phyloP scores from a whole-genome alignment of 2,329 filamentous ascomycete genomes.

The Kalmusia sp. region DNA sequence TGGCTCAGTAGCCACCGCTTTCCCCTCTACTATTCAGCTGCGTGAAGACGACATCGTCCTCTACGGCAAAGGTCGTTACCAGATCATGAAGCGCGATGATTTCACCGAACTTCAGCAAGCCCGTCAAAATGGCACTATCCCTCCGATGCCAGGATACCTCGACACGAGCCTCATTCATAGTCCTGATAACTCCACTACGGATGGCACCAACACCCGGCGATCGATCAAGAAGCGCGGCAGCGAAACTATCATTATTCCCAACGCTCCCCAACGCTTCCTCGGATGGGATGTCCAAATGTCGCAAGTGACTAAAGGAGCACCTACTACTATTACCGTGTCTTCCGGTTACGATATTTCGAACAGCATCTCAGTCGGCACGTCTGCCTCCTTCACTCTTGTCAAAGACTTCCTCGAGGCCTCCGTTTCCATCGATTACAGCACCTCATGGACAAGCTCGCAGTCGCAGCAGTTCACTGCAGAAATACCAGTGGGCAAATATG shows the following conservation, averaged over 20 bases:
- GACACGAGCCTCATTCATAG: conserved; percentile 17
- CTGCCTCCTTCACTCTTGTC: conserved; percentile 25
- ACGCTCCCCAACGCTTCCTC: conserved; percentile 36
- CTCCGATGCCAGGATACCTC: conserved; percentile 28
- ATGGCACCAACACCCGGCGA: background rate
- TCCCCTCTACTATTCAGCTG: conserved; percentile 24
- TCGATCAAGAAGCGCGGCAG: conserved; percentile 24
- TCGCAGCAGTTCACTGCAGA: conserved; percentile 38
- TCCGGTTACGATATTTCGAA: conserved; percentile 47
- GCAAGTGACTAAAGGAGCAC: conserved; percentile 40
- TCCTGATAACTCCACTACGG: conserved; percentile 13
- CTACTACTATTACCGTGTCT: conserved; percentile 36
- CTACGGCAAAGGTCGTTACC: conserved; percentile 29
- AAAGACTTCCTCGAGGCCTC: conserved; percentile 34
- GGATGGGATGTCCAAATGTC: conserved; percentile 52
- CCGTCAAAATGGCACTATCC: conserved; percentile 18
- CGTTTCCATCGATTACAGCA: conserved; percentile 32
- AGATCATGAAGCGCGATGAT: conserved; percentile 31
- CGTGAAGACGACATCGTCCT: conserved; percentile 34
- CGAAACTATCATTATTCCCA: conserved; percentile 27
- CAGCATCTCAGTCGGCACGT: conserved; percentile 31
- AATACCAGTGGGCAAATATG: conserved; percentile 48
- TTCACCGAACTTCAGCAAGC: conserved; percentile 23
- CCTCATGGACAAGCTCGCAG: conserved; percentile 44
- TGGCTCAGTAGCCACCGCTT: conserved; percentile 21